These are phyloP conservation scores for Aspergillus piperis DNA, from an alignment of 2,329 filamentous ascomycete genomes.

Conservation along the genomic window DNA sequence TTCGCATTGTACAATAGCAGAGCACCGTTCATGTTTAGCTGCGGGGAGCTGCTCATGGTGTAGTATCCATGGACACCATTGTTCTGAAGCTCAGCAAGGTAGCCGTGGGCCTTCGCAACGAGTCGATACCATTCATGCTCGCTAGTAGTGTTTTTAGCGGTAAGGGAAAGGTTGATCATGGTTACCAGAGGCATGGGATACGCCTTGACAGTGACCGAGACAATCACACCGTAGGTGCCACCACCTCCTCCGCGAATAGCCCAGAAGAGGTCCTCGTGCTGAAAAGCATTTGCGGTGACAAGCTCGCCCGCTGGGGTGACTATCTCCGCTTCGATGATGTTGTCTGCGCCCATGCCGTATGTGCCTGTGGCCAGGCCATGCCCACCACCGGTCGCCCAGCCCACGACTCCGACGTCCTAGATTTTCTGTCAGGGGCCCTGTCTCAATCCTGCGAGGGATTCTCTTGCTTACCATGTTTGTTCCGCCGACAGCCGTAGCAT, in stretches of 20 bases:
- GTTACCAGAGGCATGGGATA: neutral
- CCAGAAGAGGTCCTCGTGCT: constrained; percentile 24
- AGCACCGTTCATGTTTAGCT: neutral
- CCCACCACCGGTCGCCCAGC: constrained; percentile 38
- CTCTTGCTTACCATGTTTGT: neutral
- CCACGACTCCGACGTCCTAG: neutral
- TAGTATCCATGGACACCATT: neutral
- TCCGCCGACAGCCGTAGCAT: neutral
- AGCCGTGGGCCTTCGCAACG: neutral
- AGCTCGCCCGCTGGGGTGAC: constrained; percentile 44
- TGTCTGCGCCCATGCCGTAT: constrained; percentile 55
- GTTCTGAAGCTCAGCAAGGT: neutral
- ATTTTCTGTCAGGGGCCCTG: too few relatives aligned
- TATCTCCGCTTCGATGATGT: constrained; percentile 51
- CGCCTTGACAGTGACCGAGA: constrained; percentile 2
- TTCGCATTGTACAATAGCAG: neutral
- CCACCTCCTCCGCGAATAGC: constrained; percentile 22
- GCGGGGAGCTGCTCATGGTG: neutral
- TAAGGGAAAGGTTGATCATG: neutral
- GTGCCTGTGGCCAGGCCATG: constrained; percentile 55
- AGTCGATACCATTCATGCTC: neutral
- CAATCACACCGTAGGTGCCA: constrained; percentile 21
- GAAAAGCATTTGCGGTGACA: constrained; percentile 20
- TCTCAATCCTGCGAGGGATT: neutral
- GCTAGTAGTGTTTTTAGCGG: neutral